Evolutionary conservation across 108 stramenopile species (phyloP).

Genomic region (Cyclotella cryptica): DNA sequence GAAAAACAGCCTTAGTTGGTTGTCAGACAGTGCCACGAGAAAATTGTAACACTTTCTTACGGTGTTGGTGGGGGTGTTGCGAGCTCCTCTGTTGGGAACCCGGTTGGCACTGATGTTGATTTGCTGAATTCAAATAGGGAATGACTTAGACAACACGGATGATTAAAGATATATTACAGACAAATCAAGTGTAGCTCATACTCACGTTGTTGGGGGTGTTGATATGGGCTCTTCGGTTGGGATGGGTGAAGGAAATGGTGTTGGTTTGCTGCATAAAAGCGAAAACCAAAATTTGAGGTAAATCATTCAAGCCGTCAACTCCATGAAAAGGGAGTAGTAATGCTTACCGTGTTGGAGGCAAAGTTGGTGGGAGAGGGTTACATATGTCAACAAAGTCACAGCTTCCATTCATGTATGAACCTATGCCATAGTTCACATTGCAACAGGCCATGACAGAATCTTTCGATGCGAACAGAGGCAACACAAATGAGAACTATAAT

Average conservation of each 20-base stretch:
- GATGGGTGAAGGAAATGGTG: not conserved
- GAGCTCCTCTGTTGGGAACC: not conserved
- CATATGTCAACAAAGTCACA: not conserved
- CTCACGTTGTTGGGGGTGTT: not conserved
- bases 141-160: too few relatives aligned
- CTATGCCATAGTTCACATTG: too few relatives aligned
- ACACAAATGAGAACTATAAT: too few relatives aligned
- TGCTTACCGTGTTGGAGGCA: not conserved
- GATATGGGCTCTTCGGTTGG: not conserved
- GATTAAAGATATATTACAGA: too few relatives aligned
- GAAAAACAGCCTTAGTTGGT: too few relatives aligned
- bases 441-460: too few relatives aligned
- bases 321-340: not conserved
- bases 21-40: too few relatives aligned
- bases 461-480: too few relatives aligned
- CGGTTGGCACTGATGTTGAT: not conserved
- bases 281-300: too few relatives aligned
- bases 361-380: not conserved
- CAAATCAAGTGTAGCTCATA: not conserved
- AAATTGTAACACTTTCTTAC: not conserved
- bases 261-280: not conserved
- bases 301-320: too few relatives aligned
- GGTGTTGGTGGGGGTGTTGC: not conserved
- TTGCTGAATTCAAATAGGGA: too few relatives aligned
- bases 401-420: not conserved